Evolutionary conservation across 805 yeast genomes (phyloP), one percentile per base, ranked within the genome.

Genomic region (Candida awuae): DNA sequence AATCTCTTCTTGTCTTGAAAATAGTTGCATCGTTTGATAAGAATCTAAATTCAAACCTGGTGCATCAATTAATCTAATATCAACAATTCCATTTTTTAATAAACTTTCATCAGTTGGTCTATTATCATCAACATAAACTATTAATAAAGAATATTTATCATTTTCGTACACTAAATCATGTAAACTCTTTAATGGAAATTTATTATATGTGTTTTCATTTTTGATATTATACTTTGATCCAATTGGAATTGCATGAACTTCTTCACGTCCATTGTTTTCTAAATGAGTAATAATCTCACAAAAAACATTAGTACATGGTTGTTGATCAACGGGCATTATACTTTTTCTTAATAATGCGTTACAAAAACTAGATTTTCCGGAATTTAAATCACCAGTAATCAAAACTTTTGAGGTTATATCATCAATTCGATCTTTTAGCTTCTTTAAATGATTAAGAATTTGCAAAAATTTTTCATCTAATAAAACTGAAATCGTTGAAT

Each of bases 341-440:
- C 76, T 73, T 37, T 92, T 71, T 48, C 88, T 69, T 43, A 92
- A 63, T 29, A 92, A 65, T 1, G 96, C 90, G 55, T 92, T 92
- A 61, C 98, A 92, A 52, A 92, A 86, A 1, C 95, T 84, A 1
- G 97, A 86, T 55, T 92, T 92, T 3, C 99, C 99, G 0, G 98
- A 83, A 56, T 92, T 92, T 48, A 92, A 71, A 58, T 92, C 99
- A 37, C 99, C 99, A 3, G 98, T 94, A 28, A 92, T 88, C 45
- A 92, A 78, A 1, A 92, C 97, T 52, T 90, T 90, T 3, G 97
- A 88, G 0, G 90, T 73, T 0, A 92, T 85, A 52, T 94, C 96
- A 47, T 82, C 92, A 13, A 92, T 80, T 49, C 99, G 72, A 35
- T 80, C 92, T 46, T 78, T 77, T 45, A 94, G 65, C 14, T 87